Conservation (phyloP, 2,329 filamentous ascomycete genomes). For the Rutstroemia sydowiana region DNA sequence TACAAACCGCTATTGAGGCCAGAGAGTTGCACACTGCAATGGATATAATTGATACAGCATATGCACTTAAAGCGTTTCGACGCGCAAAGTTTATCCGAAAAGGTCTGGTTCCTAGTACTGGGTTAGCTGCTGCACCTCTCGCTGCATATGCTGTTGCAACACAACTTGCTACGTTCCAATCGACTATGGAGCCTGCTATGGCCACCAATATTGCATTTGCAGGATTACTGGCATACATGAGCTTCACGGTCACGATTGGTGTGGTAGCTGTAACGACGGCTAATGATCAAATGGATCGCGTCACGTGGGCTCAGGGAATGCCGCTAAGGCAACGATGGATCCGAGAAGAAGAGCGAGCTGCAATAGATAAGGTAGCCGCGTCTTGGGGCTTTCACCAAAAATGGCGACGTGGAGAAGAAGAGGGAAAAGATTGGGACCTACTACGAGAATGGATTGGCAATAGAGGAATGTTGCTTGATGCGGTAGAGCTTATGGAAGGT, state of each 20-base stretch:
- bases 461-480: slow-evolving; percentile 85
- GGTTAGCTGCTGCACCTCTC: slow-evolving; percentile 51
- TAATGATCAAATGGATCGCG: slow-evolving; percentile 92
- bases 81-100: slow-evolving; percentile 61
- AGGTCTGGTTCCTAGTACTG: slow-evolving; percentile 51
- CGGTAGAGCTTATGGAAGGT: slow-evolving; percentile 83
- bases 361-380: slow-evolving; percentile 76
- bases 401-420: slow-evolving; percentile 78
- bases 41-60: slow-evolving; percentile 64
- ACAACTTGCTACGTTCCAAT: slow-evolving; percentile 59
- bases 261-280: slow-evolving; percentile 76
- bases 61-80: slow-evolving; percentile 57
- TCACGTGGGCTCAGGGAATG: slow-evolving; percentile 81
- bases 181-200: slow-evolving; percentile 66
- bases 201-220: slow-evolving; percentile 74
- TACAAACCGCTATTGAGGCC: slow-evolving; percentile 71
- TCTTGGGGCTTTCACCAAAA: slow-evolving; percentile 87
- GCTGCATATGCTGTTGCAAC: slow-evolving; percentile 65
- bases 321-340: slow-evolving; percentile 77
- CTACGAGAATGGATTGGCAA: slow-evolving; percentile 76
- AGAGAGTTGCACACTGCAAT: slow-evolving; percentile 74
- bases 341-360: slow-evolving; percentile 81
- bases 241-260: slow-evolving; percentile 74
- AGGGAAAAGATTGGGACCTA: slow-evolving; percentile 81
- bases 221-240: slow-evolving; percentile 76